phyloP scores from a whole-genome alignment of 2,329 filamentous ascomycete genomes.

The Colletotrichum gigasporum region DNA sequence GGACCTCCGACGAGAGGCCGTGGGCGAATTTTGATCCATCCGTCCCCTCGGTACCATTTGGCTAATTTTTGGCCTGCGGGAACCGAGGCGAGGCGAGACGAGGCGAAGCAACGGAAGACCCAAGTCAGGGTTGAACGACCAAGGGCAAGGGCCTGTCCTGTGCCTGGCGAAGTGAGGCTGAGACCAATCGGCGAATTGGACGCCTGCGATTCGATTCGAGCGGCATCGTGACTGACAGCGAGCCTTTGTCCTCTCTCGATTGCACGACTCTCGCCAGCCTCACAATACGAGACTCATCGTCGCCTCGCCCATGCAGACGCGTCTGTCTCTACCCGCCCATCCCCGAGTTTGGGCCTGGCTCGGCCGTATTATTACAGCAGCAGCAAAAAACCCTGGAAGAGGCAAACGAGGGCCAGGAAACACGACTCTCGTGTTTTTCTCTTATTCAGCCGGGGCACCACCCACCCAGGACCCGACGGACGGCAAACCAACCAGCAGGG shows the following conservation, averaged over 20 bases:
- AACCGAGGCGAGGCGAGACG: conserved; percentile 21
- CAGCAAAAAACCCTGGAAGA: not conserved
- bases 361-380: too few species aligned
- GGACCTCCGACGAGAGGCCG: conserved; percentile 22
- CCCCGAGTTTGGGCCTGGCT: too few species aligned
- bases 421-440: too few species aligned
- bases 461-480: not conserved
- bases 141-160: not conserved
- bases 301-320: not conserved
- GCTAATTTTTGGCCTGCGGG: not conserved
- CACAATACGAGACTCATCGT: too few species aligned
- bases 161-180: not conserved
- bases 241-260: too few species aligned
- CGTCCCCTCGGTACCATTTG: conserved; percentile 19
- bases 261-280: too few species aligned
- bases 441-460: not conserved
- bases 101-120: conserved; percentile 21
- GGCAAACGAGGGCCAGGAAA: not conserved
- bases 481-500: not conserved
- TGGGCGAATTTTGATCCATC: conserved; percentile 20
- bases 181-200: not conserved
- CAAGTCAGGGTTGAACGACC: not conserved
- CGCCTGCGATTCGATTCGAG: not conserved
- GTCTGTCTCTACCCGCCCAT: not conserved
- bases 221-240: too few species aligned